Evolutionary conservation across 2,329 filamentous ascomycete genomes (phyloP).

Genomic region (Ophiostoma sp.): DNA sequence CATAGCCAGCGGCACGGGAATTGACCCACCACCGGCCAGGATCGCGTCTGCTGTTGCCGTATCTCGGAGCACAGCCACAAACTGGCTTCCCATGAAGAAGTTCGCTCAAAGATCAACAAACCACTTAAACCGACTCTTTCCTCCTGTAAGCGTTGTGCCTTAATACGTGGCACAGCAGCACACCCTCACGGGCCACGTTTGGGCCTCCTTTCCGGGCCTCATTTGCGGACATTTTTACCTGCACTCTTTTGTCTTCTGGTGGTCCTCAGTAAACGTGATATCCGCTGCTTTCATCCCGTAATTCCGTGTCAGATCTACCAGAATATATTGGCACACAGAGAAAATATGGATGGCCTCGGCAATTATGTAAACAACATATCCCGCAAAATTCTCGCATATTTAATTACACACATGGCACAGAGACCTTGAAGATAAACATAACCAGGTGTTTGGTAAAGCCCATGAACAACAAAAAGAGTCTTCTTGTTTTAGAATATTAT

Average conservation of each 20-base stretch:
- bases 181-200: neutral
- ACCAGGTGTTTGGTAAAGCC: neutral
- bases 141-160: neutral
- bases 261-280: too few species aligned
- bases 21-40: constrained; percentile 48
- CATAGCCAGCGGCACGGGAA: constrained; percentile 46
- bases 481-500: too few species aligned
- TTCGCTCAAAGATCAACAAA: too few species aligned
- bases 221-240: neutral
- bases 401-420: neutral
- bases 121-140: neutral
- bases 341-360: neutral
- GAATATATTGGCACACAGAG: neutral
- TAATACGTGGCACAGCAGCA: neutral
- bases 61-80: constrained; percentile 61
- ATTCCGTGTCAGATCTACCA: neutral
- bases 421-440: neutral
- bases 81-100: constrained; percentile 71
- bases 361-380: constrained; percentile 4
- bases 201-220: neutral
- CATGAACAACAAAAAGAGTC: too few species aligned
- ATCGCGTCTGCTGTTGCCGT: constrained; percentile 53
- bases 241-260: neutral
- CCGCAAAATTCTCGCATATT: neutral
- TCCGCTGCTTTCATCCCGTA: too few species aligned